Conservation (phyloP, 1,139 yeast genomes). For the Lodderomyces jiufengensis region DNA sequence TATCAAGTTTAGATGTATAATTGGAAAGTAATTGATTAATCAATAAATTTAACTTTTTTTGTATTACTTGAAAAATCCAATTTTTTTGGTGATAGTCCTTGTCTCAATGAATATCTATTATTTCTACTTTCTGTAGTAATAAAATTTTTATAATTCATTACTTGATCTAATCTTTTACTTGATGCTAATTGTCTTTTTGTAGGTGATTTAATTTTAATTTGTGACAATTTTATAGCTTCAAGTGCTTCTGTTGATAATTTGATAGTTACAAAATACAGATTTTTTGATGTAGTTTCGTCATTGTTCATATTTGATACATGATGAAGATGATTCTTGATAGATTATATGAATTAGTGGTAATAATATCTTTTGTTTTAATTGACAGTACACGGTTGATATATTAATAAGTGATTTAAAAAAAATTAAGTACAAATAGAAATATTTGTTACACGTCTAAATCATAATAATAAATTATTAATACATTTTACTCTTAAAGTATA, state of each 20-base stretch:
- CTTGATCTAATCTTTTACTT: slow-evolving; percentile 26
- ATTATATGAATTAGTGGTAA: too few species aligned
- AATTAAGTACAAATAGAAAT: too few species aligned
- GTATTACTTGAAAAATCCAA: slow-evolving; percentile 4
- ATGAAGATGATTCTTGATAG: too few species aligned
- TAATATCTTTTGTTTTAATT: too few species aligned
- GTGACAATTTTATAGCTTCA: slow-evolving; percentile 9
- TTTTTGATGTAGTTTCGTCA: too few species aligned
- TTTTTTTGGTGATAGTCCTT: neutral
- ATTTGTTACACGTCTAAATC: too few species aligned
- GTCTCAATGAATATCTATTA: slow-evolving; percentile 17
- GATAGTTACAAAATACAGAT: slow-evolving; percentile 5
- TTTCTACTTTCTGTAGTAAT: slow-evolving; percentile 23
- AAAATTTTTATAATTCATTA: slow-evolving; percentile 25
- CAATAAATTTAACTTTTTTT: slow-evolving; percentile 9
- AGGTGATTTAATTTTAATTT: slow-evolving; percentile 14
- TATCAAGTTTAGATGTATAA: slow-evolving; percentile 53
- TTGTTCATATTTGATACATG: too few species aligned
- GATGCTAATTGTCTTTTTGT: slow-evolving; percentile 17
- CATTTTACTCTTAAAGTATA: too few species aligned
- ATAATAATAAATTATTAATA: too few species aligned
- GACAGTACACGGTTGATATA: too few species aligned
- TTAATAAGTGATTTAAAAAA: too few species aligned
- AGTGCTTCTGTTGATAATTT: slow-evolving; percentile 8
- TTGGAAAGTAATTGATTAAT: slow-evolving; percentile 4